These are phyloP conservation scores for Pyricularia pennisetigena DNA, from an alignment of 2,329 filamentous ascomycete species.

Conservation along the genomic window DNA sequence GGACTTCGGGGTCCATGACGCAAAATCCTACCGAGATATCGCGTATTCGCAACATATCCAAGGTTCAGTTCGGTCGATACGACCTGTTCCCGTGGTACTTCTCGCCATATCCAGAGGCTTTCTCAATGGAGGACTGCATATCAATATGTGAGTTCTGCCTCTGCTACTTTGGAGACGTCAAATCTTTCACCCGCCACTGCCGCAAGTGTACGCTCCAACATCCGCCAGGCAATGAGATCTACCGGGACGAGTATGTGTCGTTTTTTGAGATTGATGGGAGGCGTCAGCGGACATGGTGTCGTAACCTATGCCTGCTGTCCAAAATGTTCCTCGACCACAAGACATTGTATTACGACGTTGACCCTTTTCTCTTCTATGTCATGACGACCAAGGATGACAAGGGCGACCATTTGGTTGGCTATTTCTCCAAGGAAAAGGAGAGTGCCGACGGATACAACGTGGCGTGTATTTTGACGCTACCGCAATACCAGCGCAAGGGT, in stretches of 20 bases:
- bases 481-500: slow-evolving; percentile 91
- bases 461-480: slow-evolving; percentile 92
- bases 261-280: slow-evolving; percentile 97
- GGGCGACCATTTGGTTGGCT: slow-evolving; percentile 95
- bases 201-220: slow-evolving; percentile 85
- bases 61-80: slow-evolving; percentile 84
- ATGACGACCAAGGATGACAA: slow-evolving; percentile 86
- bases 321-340: slow-evolving; percentile 98
- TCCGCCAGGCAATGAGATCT: slow-evolving; percentile 95
- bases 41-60: slow-evolving; percentile 87
- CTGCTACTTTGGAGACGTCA: slow-evolving; percentile 75
- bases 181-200: slow-evolving; percentile 77
- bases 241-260: slow-evolving; percentile 84
- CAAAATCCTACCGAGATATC: slow-evolving; percentile 97
- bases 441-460: slow-evolving; percentile 95
- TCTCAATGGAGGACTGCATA: slow-evolving; percentile 79
- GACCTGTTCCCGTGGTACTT: slow-evolving; percentile 99
- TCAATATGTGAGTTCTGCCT: slow-evolving; percentile 98
- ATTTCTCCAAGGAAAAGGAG: slow-evolving; percentile 98
- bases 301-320: slow-evolving; percentile 85
- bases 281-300: slow-evolving; percentile 90
- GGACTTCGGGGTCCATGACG: slow-evolving; percentile 94
- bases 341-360: slow-evolving; percentile 98
- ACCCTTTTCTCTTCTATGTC: slow-evolving; percentile 97
- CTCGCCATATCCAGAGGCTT: slow-evolving; percentile 86